phyloP scores from a whole-genome alignment of 192 early-diverging fungal genomes.

The Coemansia sp. region DNA sequence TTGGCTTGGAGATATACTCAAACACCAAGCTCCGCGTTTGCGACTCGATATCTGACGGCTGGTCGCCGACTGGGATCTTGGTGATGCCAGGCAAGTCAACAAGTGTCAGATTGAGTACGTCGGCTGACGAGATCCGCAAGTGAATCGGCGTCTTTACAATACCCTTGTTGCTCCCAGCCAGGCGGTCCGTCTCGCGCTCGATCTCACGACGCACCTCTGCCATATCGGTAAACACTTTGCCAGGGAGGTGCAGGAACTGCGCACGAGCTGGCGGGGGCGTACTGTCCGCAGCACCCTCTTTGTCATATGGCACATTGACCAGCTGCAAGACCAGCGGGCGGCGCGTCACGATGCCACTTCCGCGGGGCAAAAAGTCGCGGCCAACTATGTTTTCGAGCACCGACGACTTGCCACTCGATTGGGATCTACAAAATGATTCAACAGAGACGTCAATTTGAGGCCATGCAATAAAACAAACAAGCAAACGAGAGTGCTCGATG shows the following conservation, averaged over 20 bases:
- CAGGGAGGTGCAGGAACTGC: slow-evolving; percentile 77
- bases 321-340: slow-evolving; percentile 83
- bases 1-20: slow-evolving; percentile 82
- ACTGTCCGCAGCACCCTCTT: slow-evolving; percentile 5
- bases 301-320: slow-evolving; percentile 58
- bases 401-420: slow-evolving; percentile 94
- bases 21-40: slow-evolving; percentile 76
- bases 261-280: slow-evolving; percentile 46
- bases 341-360: slow-evolving; percentile 83
- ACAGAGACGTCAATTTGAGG: not conserved
- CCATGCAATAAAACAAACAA: not conserved
- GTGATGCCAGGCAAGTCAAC: slow-evolving; percentile 85
- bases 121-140: slow-evolving; percentile 74
- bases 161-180: slow-evolving; percentile 81
- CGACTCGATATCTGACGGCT: slow-evolving; percentile 82
- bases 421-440: slow-evolving; percentile 60
- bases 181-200: slow-evolving; percentile 76
- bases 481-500: not conserved
- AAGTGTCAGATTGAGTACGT: slow-evolving; percentile 80
- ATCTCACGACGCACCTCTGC: slow-evolving; percentile 78
- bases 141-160: slow-evolving; percentile 79
- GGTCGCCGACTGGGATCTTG: slow-evolving; percentile 77
- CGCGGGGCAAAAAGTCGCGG: slow-evolving; percentile 96
- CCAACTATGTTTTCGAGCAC: slow-evolving; percentile 98
- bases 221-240: slow-evolving; percentile 80